phyloP scores from a whole-genome alignment of 2,329 filamentous ascomycete species.

The Cylindrodendrum hubeiense region DNA sequence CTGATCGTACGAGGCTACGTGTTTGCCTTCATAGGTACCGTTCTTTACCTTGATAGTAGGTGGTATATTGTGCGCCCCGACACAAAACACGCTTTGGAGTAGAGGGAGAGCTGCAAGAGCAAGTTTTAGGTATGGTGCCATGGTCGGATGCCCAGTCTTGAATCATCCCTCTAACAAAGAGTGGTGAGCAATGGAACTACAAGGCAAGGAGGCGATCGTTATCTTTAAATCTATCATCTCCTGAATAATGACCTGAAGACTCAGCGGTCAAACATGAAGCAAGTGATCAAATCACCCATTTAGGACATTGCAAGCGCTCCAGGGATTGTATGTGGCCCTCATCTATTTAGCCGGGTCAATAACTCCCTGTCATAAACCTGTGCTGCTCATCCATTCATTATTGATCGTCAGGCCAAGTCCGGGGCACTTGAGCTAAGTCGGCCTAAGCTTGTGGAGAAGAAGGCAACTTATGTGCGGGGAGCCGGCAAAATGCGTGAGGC shows the following conservation, averaged over 20 bases:
- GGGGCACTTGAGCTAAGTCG: slow-evolving; percentile 1
- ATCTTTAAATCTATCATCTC: neutral
- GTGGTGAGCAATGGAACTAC: neutral
- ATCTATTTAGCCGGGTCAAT: neutral
- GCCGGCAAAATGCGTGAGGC: neutral
- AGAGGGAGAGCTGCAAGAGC: slow-evolving; percentile 8
- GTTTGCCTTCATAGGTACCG: slow-evolving; percentile 36
- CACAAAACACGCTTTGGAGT: neutral
- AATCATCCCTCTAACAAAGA: neutral
- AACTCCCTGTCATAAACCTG: neutral
- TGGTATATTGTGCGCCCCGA: neutral
- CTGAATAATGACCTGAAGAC: neutral
- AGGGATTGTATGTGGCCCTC: neutral
- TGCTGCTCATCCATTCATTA: neutral
- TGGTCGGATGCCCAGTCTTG: neutral
- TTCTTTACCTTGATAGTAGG: slow-evolving; percentile 37
- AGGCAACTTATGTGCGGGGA: slow-evolving; percentile 6
- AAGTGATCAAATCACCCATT: neutral
- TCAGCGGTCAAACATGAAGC: neutral
- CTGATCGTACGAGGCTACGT: slow-evolving; percentile 34
- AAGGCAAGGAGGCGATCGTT: neutral
- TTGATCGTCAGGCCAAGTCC: neutral
- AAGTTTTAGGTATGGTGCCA: slow-evolving; percentile 11
- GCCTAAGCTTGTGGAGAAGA: slow-evolving; percentile 9
- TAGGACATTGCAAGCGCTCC: slow-evolving; percentile 11